A percentile compares a stretch with the other conserved stretches of the same genome.
Evolutionary conservation across 129 eudicot genomes (phyloP).

Genomic region (Apium graveolens): DNA sequence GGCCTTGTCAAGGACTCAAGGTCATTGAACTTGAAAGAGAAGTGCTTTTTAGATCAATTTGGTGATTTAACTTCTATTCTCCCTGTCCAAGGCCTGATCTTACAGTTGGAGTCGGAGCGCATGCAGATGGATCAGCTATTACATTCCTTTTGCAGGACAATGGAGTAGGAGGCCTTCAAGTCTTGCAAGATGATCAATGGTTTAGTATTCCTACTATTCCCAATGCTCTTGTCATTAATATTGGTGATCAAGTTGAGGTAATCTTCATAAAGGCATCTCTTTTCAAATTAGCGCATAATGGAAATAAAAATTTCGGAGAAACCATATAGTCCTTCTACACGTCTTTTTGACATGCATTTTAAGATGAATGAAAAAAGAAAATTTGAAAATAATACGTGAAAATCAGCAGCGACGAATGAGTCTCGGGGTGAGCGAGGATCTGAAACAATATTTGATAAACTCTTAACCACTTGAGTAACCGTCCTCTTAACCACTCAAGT

Average conservation of each 20-base stretch:
- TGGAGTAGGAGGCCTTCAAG: constrained; percentile 45
- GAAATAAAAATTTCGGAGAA: not conserved
- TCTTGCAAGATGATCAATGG: constrained; percentile 40
- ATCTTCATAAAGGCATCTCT: not conserved
- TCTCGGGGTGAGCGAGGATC: too few relatives aligned
- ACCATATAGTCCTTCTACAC: constrained; percentile 2
- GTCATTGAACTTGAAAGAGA: constrained; percentile 32
- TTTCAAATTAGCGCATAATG: not conserved
- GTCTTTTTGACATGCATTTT: too few relatives aligned
- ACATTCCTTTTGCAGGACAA: constrained; percentile 50
- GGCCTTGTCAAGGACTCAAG: constrained; percentile 43
- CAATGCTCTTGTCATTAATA: constrained; percentile 32
- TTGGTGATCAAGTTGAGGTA: constrained; percentile 52
- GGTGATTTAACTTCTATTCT: constrained; percentile 45
- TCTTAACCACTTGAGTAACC: constrained; percentile 14
- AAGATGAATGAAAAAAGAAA: too few relatives aligned
- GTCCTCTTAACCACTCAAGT: too few relatives aligned
- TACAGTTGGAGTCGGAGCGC: constrained; percentile 28
- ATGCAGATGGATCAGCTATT: constrained; percentile 39
- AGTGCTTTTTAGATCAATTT: constrained; percentile 23
- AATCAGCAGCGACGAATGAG: constrained; percentile 31
- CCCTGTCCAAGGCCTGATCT: constrained; percentile 34
- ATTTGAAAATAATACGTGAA: constrained; percentile 30
- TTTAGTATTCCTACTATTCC: constrained; percentile 29
- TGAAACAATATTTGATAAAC: too few relatives aligned